These are phyloP conservation scores for Calonectria hawksworthii DNA, from an alignment of 2,329 filamentous ascomycete genomes.

Conservation along the genomic window DNA sequence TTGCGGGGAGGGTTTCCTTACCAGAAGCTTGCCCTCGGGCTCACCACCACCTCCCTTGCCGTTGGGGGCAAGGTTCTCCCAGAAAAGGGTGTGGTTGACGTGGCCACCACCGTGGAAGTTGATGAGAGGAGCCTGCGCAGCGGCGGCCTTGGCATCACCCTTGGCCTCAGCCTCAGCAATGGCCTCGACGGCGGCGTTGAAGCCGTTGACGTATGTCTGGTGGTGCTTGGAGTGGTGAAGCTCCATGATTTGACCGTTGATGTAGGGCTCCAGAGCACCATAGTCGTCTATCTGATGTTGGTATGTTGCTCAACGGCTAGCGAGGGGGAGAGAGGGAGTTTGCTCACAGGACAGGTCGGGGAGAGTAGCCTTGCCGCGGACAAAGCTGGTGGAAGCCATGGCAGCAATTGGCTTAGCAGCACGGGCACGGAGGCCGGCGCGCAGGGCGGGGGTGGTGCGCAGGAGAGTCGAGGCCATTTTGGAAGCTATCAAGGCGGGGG, in stretches of 20 bases:
- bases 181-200: conserved; percentile 85
- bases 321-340: not conserved
- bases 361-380: conserved; percentile 90
- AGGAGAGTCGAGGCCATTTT: conserved; percentile 84
- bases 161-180: conserved; percentile 74
- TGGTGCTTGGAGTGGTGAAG: conserved; percentile 96
- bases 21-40: conserved; percentile 72
- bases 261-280: conserved; percentile 86
- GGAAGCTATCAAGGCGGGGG: conserved; percentile 29
- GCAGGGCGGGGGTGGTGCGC: conserved; percentile 76
- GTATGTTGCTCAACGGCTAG: conserved; percentile 1
- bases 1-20: conserved; percentile 40
- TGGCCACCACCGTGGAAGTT: conserved; percentile 90
- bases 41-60: conserved; percentile 73
- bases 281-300: conserved; percentile 82
- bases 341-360: conserved; percentile 80
- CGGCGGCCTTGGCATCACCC: conserved; percentile 68
- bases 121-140: conserved; percentile 67
- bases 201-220: conserved; percentile 91
- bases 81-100: conserved; percentile 90
- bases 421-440: conserved; percentile 79
- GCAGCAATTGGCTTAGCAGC: conserved; percentile 74
- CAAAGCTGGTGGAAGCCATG: conserved; percentile 81
- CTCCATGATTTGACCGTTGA: conserved; percentile 96
- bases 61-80: conserved; percentile 82